A percentile compares a stretch with the other conserved stretches of the same genome.
phyloP scores from a whole-genome alignment of 2,329 filamentous ascomycete genomes.

The Pseudonectria buxi region DNA sequence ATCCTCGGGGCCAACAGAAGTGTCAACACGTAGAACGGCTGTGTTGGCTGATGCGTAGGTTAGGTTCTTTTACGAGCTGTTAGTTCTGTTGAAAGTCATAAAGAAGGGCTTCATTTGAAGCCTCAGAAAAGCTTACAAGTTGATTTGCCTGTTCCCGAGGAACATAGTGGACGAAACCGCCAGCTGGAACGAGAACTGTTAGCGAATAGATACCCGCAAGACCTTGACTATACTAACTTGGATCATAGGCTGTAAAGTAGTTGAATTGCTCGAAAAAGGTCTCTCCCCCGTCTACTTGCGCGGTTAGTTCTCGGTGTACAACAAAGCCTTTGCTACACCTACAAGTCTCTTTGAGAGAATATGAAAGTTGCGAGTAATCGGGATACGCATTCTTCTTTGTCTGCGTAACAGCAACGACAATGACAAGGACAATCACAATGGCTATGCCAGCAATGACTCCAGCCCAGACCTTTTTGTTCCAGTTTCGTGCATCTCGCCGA shows the following conservation, averaged over 20 bases:
- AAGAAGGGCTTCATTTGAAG: background rate
- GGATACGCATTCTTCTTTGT: constrained; percentile 39
- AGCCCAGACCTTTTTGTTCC: constrained; percentile 47
- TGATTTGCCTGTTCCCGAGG: constrained; percentile 32
- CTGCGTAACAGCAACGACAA: constrained; percentile 40
- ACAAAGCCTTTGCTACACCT: constrained; percentile 13
- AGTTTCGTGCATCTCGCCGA: constrained; percentile 44
- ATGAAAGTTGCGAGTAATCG: constrained; percentile 40
- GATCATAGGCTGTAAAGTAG: constrained; percentile 46
- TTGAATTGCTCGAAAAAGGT: constrained; percentile 50
- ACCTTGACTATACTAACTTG: constrained; percentile 25
- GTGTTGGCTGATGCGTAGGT: constrained; percentile 49
- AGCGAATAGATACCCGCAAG: background rate
- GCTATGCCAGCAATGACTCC: constrained; percentile 29
- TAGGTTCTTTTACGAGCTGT: constrained; percentile 43
- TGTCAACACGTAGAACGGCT: constrained; percentile 56
- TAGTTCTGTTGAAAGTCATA: background rate
- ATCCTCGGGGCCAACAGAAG: constrained; percentile 41
- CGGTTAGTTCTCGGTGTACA: constrained; percentile 4
- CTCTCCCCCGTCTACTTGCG: constrained; percentile 39
- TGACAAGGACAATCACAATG: constrained; percentile 38
- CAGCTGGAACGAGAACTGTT: constrained; percentile 22
- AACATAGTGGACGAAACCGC: constrained; percentile 50
- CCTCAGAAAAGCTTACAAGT: constrained; percentile 29
- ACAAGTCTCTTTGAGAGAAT: constrained; percentile 45